Percentiles rank a stretch among this genome's conserved stretches.
phyloP scores from a whole-genome alignment of 208 protist genomes.

The Leishmania tarentolae region DNA sequence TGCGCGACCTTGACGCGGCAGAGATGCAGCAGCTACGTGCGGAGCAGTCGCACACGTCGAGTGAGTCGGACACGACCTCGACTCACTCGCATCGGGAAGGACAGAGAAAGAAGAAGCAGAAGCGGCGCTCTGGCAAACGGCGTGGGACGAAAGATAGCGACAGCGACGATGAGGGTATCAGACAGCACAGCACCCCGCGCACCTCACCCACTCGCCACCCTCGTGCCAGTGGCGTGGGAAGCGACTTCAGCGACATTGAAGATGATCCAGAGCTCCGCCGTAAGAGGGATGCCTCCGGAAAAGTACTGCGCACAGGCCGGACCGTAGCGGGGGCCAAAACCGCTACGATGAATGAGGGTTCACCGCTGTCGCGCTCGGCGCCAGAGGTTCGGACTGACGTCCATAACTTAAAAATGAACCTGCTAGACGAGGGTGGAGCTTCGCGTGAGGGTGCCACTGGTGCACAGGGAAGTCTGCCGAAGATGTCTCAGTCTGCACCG shows the following conservation, averaged over 20 bases:
- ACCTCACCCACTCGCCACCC: conserved; percentile 20
- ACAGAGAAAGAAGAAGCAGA: conserved; percentile 2
- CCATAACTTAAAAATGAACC: not conserved
- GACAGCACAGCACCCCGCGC: conserved; percentile 20
- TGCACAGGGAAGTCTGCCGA: not conserved
- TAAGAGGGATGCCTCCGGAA: not conserved
- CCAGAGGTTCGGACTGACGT: not conserved
- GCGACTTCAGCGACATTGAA: conserved; percentile 32
- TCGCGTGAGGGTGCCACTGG: not conserved
- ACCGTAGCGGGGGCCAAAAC: not conserved
- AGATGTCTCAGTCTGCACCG: conserved; percentile 18
- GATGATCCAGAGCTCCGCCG: conserved; percentile 13
- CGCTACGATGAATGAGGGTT: not conserved
- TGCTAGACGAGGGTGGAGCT: not conserved
- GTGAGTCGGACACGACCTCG: not conserved
- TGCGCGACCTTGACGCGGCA: conserved; percentile 29
- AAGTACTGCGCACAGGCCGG: not conserved
- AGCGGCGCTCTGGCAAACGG: not conserved
- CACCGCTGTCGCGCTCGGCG: conserved; percentile 1
- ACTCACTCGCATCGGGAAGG: not conserved
- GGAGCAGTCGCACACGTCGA: not conserved
- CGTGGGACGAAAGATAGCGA: conserved; percentile 19
- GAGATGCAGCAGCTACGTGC: conserved; percentile 11
- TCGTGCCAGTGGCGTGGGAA: conserved; percentile 9
- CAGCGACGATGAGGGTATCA: conserved; percentile 15